A percentile compares a stretch with the other conserved stretches of the same genome.
Evolutionary conservation across 192 early-diverging fungal species (phyloP).

Genomic region (Backusella morwellensis): DNA sequence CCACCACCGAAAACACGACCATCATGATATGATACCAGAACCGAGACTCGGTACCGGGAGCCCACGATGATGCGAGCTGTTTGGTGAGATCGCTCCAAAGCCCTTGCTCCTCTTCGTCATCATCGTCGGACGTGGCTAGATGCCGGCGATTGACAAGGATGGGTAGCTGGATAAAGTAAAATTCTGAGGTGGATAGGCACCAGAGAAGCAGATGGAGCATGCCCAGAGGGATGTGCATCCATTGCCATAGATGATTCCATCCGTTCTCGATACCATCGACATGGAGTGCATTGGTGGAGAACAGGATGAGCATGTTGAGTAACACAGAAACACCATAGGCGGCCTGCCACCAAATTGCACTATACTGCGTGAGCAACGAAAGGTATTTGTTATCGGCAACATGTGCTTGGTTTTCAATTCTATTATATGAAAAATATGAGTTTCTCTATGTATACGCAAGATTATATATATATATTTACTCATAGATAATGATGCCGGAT

Average conservation of each 20-base stretch:
- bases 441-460: neutral
- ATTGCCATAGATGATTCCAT: neutral
- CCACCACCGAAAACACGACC: constrained; percentile 12
- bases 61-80: neutral
- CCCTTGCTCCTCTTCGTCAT: neutral
- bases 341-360: constrained; percentile 19
- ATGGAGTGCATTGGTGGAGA: neutral
- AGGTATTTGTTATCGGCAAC: constrained; percentile 17
- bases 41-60: constrained; percentile 1
- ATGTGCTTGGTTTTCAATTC: constrained; percentile 25
- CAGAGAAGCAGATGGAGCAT: constrained; percentile 8
- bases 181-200: constrained; percentile 19
- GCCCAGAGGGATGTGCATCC: neutral
- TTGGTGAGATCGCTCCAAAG: neutral
- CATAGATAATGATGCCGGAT: constrained; percentile 20
- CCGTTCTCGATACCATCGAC: neutral
- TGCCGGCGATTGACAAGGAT: constrained; percentile 17
- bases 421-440: neutral
- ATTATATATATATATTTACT: constrained; percentile 2
- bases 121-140: neutral
- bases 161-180: constrained; percentile 28
- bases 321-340: constrained; percentile 14
- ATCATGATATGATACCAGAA: constrained; percentile 22
- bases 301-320: constrained; percentile 16
- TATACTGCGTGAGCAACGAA: constrained; percentile 16